Conservation (phyloP, 139 green algal species). For the Chlamydomonas eustigma region DNA sequence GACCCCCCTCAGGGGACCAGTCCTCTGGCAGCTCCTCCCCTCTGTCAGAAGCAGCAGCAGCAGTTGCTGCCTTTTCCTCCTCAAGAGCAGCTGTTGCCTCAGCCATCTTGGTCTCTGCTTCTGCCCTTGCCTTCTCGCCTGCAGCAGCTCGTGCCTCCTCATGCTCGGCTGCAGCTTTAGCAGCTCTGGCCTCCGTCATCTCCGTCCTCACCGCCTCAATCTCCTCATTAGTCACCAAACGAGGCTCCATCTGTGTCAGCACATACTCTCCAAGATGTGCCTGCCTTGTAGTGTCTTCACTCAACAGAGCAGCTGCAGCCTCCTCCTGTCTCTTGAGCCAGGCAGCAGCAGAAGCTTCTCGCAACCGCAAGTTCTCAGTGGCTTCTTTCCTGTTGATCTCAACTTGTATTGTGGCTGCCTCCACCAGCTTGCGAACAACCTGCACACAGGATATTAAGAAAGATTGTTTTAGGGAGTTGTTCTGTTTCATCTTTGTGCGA, state of each 20-base stretch:
- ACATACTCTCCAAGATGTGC: conserved; percentile 41
- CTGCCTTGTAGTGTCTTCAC: background rate
- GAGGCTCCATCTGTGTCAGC: conserved; percentile 29
- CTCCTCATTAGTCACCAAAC: conserved; percentile 10
- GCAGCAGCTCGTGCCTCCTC: conserved; percentile 32
- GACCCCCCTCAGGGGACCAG: conserved; percentile 13
- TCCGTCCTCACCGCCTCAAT: conserved; percentile 27
- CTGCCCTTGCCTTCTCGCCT: conserved; percentile 27
- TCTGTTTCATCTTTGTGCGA: no score
- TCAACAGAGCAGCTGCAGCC: conserved; percentile 7
- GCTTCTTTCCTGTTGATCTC: conserved; percentile 3
- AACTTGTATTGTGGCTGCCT: conserved; percentile 4
- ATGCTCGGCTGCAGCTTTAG: conserved; percentile 33
- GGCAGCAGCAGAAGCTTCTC: conserved; percentile 7
- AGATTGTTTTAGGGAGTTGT: no score
- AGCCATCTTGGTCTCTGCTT: conserved; percentile 31
- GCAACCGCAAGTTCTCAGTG: conserved; percentile 8
- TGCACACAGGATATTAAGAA: conserved; percentile 7
- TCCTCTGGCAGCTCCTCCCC: background rate
- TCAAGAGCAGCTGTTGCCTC: conserved; percentile 37
- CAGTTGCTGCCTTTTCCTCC: conserved; percentile 27
- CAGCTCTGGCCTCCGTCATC: conserved; percentile 25
- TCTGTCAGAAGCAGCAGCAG: conserved; percentile 13
- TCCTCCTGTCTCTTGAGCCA: conserved; percentile 26
- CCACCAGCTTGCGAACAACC: conserved; percentile 16